Conservation (phyloP, 306 rosid genomes). For the Lithocarpus polystachyus region DNA sequence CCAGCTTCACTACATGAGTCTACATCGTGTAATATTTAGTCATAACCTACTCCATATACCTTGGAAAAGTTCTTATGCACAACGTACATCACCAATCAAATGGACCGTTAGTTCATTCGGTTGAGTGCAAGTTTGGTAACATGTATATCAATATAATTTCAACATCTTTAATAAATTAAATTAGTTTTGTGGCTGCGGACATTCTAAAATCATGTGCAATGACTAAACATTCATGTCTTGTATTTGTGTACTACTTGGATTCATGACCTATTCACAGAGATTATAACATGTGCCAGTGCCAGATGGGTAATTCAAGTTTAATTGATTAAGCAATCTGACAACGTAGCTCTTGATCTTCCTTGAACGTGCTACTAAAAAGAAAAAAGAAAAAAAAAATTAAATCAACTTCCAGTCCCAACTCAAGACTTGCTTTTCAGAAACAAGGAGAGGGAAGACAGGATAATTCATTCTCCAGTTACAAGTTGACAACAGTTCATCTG, state of each 20-base stretch:
- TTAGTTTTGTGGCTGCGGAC: not conserved
- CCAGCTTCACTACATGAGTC: not conserved
- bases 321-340: not conserved
- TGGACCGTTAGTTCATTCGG: not conserved
- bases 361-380: not conserved
- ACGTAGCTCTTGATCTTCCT: not conserved
- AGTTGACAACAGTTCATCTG: no score
- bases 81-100: not conserved
- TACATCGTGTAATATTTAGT: not conserved
- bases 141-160: not conserved
- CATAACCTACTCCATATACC: not conserved
- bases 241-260: not conserved
- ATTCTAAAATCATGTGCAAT: not conserved
- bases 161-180: not conserved
- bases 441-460: no score
- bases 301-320: not conserved
- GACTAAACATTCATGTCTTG: not conserved
- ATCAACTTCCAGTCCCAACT: not conserved
- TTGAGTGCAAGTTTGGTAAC: no score
- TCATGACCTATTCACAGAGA: not conserved
- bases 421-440: no score
- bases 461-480: no score
- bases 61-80: not conserved
- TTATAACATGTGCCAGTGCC: not conserved
- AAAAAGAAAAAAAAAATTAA: not conserved